These are phyloP conservation scores for Dichotomopilus funicola DNA, from an alignment of 2,329 filamentous ascomycete genomes.

Conservation along the genomic window DNA sequence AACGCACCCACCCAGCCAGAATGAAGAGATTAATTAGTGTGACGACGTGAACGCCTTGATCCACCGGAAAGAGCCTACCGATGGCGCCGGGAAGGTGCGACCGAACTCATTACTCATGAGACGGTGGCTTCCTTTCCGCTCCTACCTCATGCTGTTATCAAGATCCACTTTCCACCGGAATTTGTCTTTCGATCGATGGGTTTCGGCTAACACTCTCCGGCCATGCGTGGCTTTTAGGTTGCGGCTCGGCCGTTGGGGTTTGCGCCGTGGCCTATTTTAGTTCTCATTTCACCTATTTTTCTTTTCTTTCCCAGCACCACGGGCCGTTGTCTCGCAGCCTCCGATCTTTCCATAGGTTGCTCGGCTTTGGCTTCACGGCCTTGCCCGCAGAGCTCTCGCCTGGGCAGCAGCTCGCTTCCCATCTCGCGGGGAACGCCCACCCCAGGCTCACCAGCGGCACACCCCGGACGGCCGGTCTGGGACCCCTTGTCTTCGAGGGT, in stretches of 20 bases:
- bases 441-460: background rate
- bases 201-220: too few species aligned
- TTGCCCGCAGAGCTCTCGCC: too few species aligned
- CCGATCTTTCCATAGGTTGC: constrained; percentile 5
- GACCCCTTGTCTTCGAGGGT: constrained; percentile 9
- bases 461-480: constrained; percentile 5
- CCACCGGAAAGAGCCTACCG: background rate
- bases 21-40: background rate
- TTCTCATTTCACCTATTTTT: background rate
- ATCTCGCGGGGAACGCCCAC: background rate
- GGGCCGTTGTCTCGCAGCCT: background rate
- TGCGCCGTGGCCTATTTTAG: background rate
- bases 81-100: background rate
- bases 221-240: background rate
- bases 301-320: background rate
- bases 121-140: too few species aligned
- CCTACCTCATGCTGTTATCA: too few species aligned
- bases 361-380: too few species aligned
- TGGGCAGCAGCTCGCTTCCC: constrained; percentile 15
- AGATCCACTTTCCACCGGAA: too few species aligned
- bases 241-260: background rate
- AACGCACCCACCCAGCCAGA: background rate
- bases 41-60: background rate
- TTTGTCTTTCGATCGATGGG: too few species aligned
- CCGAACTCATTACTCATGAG: too few species aligned